A percentile compares a stretch with the other conserved stretches of the same genome.
These are phyloP conservation scores for Ophiostoma perfectum DNA, from an alignment of 2,329 filamentous ascomycete genomes.

Conservation along the genomic window DNA sequence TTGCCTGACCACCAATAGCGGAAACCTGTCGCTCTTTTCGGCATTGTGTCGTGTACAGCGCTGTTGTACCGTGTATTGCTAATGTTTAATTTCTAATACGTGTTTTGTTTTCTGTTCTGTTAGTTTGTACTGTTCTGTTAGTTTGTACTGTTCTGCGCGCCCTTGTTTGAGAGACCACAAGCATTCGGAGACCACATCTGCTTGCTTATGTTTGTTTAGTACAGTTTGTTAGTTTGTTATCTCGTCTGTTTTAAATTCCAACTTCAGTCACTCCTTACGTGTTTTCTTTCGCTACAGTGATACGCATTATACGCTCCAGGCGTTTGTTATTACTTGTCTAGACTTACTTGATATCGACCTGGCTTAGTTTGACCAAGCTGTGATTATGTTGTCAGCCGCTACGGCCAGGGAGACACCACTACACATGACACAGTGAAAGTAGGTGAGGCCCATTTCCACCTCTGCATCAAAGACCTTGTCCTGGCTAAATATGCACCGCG, in stretches of 20 bases:
- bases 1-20: neutral
- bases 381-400: too few species aligned
- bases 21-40: too few species aligned
- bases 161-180: constrained; percentile 1
- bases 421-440: neutral
- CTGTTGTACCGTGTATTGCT: neutral
- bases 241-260: too few species aligned
- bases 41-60: too few species aligned
- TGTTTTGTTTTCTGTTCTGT: neutral
- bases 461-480: neutral
- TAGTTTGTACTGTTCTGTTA: too few species aligned
- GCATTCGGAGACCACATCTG: neutral
- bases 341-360: neutral
- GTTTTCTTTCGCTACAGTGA: too few species aligned
- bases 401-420: neutral
- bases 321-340: neutral
- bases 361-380: neutral
- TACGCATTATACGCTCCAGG: constrained; percentile 1
- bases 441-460: too few species aligned
- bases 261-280: too few species aligned
- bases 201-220: neutral
- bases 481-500: neutral
- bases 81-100: neutral
- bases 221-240: neutral
- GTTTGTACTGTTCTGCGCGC: too few species aligned